Evolutionary conservation across 306 rosid species (phyloP).

Genomic region (Trifolium subterraneum): DNA sequence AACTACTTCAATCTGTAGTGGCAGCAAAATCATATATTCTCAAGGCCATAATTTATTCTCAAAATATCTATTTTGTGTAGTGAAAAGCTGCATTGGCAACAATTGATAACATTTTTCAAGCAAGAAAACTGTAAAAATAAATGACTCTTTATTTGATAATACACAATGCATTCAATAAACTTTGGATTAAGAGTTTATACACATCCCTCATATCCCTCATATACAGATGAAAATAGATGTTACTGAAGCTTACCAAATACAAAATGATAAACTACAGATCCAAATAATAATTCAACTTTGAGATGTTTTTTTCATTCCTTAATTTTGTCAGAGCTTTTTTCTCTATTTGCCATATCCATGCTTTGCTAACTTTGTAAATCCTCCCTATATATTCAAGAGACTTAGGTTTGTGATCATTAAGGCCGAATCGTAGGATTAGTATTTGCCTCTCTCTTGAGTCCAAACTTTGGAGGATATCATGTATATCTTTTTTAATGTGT

Average conservation of each 20-base stretch:
- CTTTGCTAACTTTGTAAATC: slow-evolving; percentile 61
- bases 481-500: slow-evolving; percentile 64
- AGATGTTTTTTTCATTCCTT: slow-evolving; percentile 48
- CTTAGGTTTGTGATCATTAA: slow-evolving; percentile 60
- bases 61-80: no score
- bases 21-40: background rate
- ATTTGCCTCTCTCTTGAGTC: slow-evolving; percentile 76
- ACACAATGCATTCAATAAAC: slow-evolving; percentile 26
- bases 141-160: slow-evolving; percentile 22
- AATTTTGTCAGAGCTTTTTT: slow-evolving; percentile 71
- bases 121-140: slow-evolving; percentile 3
- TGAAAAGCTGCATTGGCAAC: slow-evolving; percentile 20
- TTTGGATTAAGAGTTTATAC: slow-evolving; percentile 37
- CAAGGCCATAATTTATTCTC: no score
- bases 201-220: slow-evolving; percentile 26
- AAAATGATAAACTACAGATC: slow-evolving; percentile 45
- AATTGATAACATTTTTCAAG: slow-evolving; percentile 13
- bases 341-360: slow-evolving; percentile 79
- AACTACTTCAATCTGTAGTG: no score
- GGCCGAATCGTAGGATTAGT: slow-evolving; percentile 74
- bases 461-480: slow-evolving; percentile 62
- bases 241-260: slow-evolving; percentile 41
- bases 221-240: slow-evolving; percentile 33
- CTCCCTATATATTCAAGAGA: slow-evolving; percentile 82
- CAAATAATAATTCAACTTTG: slow-evolving; percentile 62